Base-by-base conservation (phyloP, 2,329 filamentous ascomycete species). In the Alternaria novae-zelandiae region DNA sequence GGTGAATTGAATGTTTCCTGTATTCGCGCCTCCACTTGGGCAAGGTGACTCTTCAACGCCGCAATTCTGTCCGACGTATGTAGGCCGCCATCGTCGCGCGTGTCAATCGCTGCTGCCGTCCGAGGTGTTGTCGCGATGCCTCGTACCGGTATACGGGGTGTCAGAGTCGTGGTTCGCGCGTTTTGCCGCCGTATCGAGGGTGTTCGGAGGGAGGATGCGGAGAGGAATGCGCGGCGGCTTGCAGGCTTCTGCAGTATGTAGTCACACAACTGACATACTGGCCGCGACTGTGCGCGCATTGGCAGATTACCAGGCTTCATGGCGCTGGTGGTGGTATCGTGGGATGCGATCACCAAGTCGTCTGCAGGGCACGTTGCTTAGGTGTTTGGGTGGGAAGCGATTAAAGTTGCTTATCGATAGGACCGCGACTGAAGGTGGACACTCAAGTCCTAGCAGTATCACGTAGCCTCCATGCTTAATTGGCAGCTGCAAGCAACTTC, bases 201-300 rank as follows among this genome's bases (percentile, higher is more conserved):
- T 55, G 72, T 67, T 59, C 67, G 71, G 62, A 74, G 43, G 15
- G 70, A 65, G 20, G 75, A 69, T 20, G 70, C 57, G 57, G 69
- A 63, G 59, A 74, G 55, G 60, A 77, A 77, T 9, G 71, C 66
- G 59, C 75, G 77, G 56, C 74, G 75, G 47, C 59, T 61, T 13
- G 70, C 61, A 36, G 74, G 72, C 69, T 74, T 74, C 67, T 67
- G 75, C 57, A 68, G 51, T 36, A 77, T 70, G 68, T 70, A 74
- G 61, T 75, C 73, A 69, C 77, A 79, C 63, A 77, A 63, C 61
- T 78, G 76, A 65, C 77, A 79, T 15, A 76, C 64, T 43, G 74
- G 70, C 64, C 73, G 76, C 65, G 77, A 64, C 17, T 51, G 73
- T 36, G 66, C 58, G 61, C 76, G 76, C 63, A 76, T 57, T 63